phyloP scores from a whole-genome alignment of 345 rosid genomes.

The Ceriops tagal region DNA sequence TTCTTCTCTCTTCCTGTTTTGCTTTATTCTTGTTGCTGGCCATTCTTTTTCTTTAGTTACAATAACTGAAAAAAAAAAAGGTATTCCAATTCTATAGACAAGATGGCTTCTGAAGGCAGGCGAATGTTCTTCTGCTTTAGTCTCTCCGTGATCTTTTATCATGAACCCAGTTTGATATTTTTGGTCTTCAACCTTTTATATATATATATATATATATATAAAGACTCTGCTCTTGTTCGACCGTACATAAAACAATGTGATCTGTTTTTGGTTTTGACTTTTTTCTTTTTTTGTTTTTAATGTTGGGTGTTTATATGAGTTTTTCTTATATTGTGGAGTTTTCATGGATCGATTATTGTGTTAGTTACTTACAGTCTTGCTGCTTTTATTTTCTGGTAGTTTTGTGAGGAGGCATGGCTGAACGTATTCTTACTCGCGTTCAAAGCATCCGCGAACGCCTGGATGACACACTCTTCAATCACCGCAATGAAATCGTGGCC shows the following conservation, averaged over 20 bases:
- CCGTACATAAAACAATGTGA: constrained; percentile 12
- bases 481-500: constrained; percentile 64
- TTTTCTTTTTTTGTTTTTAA: constrained; percentile 8
- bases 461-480: constrained; percentile 60
- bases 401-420: constrained; percentile 41
- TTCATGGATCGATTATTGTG: neutral
- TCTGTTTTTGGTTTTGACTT: constrained; percentile 16
- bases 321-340: neutral
- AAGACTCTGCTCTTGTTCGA: no score
- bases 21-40: constrained; percentile 7
- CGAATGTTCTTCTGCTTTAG: neutral
- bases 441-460: constrained; percentile 75
- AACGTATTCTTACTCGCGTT: constrained; percentile 50
- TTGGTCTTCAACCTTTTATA: no score
- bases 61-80: neutral
- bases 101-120: neutral
- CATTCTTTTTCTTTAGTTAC: neutral
- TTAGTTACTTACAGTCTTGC: neutral
- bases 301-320: constrained; percentile 11
- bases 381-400: constrained; percentile 7
- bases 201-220: no score
- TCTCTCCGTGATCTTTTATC: neutral
- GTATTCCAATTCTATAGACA: neutral
- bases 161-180: neutral
- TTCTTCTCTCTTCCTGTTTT: neutral